These are phyloP conservation scores for Trichocladium uniseriatum DNA, from an alignment of 495 filamentous ascomycete genomes.

Conservation along the genomic window DNA sequence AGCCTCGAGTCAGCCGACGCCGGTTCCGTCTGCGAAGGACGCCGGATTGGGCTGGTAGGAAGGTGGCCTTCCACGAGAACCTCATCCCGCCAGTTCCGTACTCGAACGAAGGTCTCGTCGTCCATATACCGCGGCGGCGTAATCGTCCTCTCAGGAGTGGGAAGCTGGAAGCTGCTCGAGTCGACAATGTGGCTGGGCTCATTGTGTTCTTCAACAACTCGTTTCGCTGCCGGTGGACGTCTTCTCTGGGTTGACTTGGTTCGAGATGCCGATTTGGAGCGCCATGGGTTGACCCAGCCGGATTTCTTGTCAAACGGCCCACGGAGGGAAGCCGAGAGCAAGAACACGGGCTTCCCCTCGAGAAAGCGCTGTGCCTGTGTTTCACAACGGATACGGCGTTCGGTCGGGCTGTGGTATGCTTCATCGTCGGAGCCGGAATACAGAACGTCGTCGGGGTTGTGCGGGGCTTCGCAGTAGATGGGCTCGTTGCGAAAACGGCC, in stretches of 20 bases:
- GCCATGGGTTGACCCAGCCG: constrained; percentile 61
- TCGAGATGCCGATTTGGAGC: constrained; percentile 7
- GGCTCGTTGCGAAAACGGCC: constrained; percentile 20
- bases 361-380: constrained; percentile 50
- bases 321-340: constrained; percentile 52
- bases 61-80: constrained; percentile 1
- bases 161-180: constrained; percentile 21
- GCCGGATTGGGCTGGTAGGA: neutral
- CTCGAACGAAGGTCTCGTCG: constrained; percentile 1
- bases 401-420: constrained; percentile 34
- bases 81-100: constrained; percentile 15
- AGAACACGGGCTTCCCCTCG: constrained; percentile 45
- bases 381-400: constrained; percentile 50
- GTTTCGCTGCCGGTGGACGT: neutral
- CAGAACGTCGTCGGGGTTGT: constrained; percentile 33
- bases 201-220: neutral
- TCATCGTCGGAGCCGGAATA: constrained; percentile 52
- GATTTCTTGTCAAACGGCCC: constrained; percentile 51
- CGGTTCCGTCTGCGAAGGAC: neutral
- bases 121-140: constrained; percentile 5
- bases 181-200: constrained; percentile 6
- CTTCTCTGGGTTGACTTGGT: neutral
- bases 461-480: constrained; percentile 37
- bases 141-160: constrained; percentile 20
- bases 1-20: constrained; percentile 4